Base-by-base conservation (phyloP, 345 rosid genomes). In the Linum lewisii region DNA sequence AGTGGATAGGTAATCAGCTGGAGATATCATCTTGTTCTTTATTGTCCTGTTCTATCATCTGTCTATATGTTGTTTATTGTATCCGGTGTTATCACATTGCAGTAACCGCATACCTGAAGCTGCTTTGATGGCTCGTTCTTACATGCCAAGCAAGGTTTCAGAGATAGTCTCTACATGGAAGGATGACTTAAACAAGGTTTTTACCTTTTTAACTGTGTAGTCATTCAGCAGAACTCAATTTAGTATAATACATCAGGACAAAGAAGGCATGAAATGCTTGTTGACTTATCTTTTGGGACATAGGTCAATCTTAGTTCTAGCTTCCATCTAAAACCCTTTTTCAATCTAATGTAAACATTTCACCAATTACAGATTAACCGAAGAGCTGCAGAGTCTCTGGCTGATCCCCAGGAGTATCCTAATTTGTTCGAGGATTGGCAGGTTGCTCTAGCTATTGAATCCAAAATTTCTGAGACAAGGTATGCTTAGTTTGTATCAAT, bases 81-180 rank as follows among this genome's bases (percentile, higher is more conserved):
- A 42, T 42, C 15, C 74, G 25, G 66, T 62, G 29, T 49, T 49
- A 65, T 69, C 65, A 57, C 62, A 53, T 63, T 76, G 70, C 79
- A 94, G 99, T 69, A 90, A 90, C 72, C 96, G 99, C 74, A 85
- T 90, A 80, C 99, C 99, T n/a, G 99, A 94, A 79, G 99, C 99
- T 80, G 97, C 99, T 71, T 75, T 90, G 73, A 87, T 94, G 96
- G 99, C 97, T 29, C 76, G 99, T 60, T 90, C 99, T 60, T 94
- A 90, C 74, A 90, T 94, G 73, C 99, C 97, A 58, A 90, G 97
- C 85, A 94, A 90, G 77, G 99, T 87, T 72, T 83, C 99, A n/a
- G 96, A 90, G 78, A 90, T 94, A 64, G 87, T 87, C 37, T 83
- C 90, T 62, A 79, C 82, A 61, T 94, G 99, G 99, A 94, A 95